Evolutionary conservation across 2,329 filamentous ascomycete genomes (phyloP), one percentile per base, ranked within the genome.

Genomic region (Fusarium aywerte): DNA sequence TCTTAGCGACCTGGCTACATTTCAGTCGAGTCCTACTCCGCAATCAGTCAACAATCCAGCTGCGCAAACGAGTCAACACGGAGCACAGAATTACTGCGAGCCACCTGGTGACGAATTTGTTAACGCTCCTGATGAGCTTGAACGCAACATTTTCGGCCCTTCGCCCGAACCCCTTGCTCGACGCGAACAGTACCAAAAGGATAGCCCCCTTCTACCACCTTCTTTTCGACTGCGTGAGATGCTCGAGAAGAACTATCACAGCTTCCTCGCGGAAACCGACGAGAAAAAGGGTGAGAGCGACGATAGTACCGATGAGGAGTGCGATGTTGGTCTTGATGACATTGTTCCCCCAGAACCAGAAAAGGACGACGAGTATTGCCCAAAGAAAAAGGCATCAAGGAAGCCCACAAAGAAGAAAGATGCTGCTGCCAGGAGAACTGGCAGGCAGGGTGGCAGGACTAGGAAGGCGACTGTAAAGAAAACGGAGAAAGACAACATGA

Each of bases 301-400:
- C n/a, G n/a, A n/a, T n/a, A n/a, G n/a, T n/a, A n/a, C n/a, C n/a
- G n/a, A n/a, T n/a, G n/a, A n/a, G n/a, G n/a, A n/a, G n/a, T n/a
- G n/a, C n/a, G n/a, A n/a, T n/a, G n/a, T n/a, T n/a, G n/a, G 32
- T 5, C 20, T 58, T 31, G 42, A n/a, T 2, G 23, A 58, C 10
- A 18, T 66, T 12, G 35, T 25, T 2, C 35, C 60, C 4, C 59
- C 55, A 5, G 65, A 69, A 23, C 48, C 69, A 0, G 69, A 72
- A 21, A 58, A 67, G 4, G 70, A 72, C 38, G 55, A 40, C 1
- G 52, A 63, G 8, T 72, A 72, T 20, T 43, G 44, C 5, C 70
- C 70, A 2, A 64, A 53, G 6, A 25, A 38, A 21, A 56, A 35
- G 6, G 25, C 33, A 4, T 10, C 42, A 10, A 59, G 33, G 4